Evolutionary conservation across 768 basidiomycete genomes (phyloP).

Genomic region (Chalciporus chontae): DNA sequence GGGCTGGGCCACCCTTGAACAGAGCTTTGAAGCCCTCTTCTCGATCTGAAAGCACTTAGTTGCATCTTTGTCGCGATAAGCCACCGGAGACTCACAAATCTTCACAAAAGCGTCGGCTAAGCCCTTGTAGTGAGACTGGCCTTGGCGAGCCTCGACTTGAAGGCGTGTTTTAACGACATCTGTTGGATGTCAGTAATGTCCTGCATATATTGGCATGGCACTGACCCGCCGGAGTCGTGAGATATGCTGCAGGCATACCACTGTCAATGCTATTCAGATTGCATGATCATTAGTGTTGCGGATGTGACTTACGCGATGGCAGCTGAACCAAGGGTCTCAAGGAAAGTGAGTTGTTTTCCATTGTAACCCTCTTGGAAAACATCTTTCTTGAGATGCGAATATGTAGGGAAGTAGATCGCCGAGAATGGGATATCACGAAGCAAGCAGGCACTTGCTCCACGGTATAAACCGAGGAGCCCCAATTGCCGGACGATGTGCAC

Average conservation of each 20-base stretch:
- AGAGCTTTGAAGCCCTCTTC: slow-evolving; percentile 89
- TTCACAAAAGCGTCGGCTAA: slow-evolving; percentile 83
- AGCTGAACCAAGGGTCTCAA: slow-evolving; percentile 83
- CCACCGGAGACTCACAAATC: slow-evolving; percentile 62
- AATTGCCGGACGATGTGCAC: slow-evolving; percentile 90
- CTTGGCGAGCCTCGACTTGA: slow-evolving; percentile 89
- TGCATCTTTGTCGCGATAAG: slow-evolving; percentile 8
- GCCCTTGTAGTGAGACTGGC: slow-evolving; percentile 90
- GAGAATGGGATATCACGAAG: slow-evolving; percentile 97
- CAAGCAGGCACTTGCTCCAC: slow-evolving; percentile 88
- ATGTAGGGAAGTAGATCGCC: slow-evolving; percentile 86
- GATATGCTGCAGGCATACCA: slow-evolving; percentile 96
- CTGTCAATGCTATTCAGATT: slow-evolving; percentile 43
- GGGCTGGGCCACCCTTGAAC: slow-evolving; percentile 90
- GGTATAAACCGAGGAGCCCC: slow-evolving; percentile 90
- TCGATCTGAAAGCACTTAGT: slow-evolving; percentile 45
- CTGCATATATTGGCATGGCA: slow-evolving; percentile 8
- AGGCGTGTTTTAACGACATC: slow-evolving; percentile 98
- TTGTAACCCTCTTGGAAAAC: slow-evolving; percentile 94
- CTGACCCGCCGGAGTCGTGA: slow-evolving; percentile 86
- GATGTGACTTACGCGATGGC: slow-evolving; percentile 65
- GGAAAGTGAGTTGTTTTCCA: slow-evolving; percentile 86
- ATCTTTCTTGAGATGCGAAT: slow-evolving; percentile 89
- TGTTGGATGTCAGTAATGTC: slow-evolving; percentile 29
- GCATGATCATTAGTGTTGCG: slow-evolving; percentile 13